Evolutionary conservation across 163 green algal species (phyloP).

Genomic region (Smithsoniella earleae): DNA sequence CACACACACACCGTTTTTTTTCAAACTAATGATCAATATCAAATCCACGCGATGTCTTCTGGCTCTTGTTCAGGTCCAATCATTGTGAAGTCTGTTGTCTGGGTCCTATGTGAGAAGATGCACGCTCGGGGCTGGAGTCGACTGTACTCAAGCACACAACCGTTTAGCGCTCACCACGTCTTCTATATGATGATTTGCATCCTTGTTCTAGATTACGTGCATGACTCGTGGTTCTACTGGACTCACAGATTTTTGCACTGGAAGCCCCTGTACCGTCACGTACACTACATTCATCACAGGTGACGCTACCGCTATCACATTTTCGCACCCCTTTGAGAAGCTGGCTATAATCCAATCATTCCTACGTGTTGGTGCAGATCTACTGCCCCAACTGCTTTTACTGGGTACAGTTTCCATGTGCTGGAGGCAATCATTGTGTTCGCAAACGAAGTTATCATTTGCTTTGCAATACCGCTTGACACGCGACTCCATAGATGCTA

Average conservation of each 20-base stretch:
- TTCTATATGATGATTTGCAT: constrained; percentile 55
- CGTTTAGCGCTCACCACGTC: constrained; percentile 36
- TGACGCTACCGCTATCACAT: too few species aligned
- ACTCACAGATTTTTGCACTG: constrained; percentile 79
- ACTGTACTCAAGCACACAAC: constrained; percentile 51
- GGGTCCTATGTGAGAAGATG: constrained; percentile 63
- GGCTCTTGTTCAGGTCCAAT: constrained; percentile 53
- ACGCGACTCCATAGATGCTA: constrained; percentile 67
- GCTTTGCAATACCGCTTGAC: constrained; percentile 76
- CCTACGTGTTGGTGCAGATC: constrained; percentile 40
- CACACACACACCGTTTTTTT: neutral
- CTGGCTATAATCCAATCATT: neutral
- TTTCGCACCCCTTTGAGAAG: too few species aligned
- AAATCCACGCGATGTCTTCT: neutral
- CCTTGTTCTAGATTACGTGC: constrained; percentile 65
- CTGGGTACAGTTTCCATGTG: constrained; percentile 66
- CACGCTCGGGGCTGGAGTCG: constrained; percentile 42
- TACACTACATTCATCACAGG: constrained; percentile 79
- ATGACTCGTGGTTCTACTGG: constrained; percentile 90
- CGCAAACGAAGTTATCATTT: constrained; percentile 77
- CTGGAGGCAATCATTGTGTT: constrained; percentile 77
- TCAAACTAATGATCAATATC: neutral
- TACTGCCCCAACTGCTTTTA: constrained; percentile 54
- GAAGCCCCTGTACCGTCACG: constrained; percentile 58
- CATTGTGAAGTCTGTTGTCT: constrained; percentile 66